Evolutionary conservation across 164 flowering plant species (phyloP), one percentile per base, ranked within the genome.

Genomic region (Piper longum): DNA sequence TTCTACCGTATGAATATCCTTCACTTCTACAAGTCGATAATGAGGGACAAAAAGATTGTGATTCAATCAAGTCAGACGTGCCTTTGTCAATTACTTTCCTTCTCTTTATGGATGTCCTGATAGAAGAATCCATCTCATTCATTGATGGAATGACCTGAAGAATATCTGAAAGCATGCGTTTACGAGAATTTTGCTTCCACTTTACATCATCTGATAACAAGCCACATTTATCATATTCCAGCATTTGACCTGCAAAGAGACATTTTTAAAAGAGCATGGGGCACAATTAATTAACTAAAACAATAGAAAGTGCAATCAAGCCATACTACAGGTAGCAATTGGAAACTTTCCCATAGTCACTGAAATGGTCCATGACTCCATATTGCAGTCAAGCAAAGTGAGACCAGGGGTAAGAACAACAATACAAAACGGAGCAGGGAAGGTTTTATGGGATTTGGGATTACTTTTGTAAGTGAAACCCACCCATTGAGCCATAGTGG

Each of bases 71-170:
- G 41, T 67, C 73, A 54, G 40, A 61, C 9, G 43, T 44, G 48
- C 67, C 60, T 43, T 74, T 59, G 57, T 78, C 82, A 57, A 77
- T 69, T 58, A 78, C 54, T 76, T 76, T 88, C 71, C 82, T 78
- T 73, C 89, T 79, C 85, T 91, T 91, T 52, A 16, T 61, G 44
- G 68, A 56, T 61, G 14, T 19, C 40, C 66, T 72, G 26, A 68
- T 65, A 66, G 59, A 62, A 16, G 67, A 63, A 63, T 79, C 89
- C 19, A 71, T 60, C 57, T 67, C 75, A 52, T 75, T 74, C 40
- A 95, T 84, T 56, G 96, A 85, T 59, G 99, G 96, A 67, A 89
- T 79, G 48, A 81, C 71, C 56, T 67, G 75, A 63, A 91, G 63
- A 69, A 91, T 62, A 75, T 91, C 91, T 14, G 89, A 77, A 70